These are phyloP conservation scores for Chytriomyces sp. DNA, from an alignment of 192 early-diverging fungal species.

Conservation along the genomic window DNA sequence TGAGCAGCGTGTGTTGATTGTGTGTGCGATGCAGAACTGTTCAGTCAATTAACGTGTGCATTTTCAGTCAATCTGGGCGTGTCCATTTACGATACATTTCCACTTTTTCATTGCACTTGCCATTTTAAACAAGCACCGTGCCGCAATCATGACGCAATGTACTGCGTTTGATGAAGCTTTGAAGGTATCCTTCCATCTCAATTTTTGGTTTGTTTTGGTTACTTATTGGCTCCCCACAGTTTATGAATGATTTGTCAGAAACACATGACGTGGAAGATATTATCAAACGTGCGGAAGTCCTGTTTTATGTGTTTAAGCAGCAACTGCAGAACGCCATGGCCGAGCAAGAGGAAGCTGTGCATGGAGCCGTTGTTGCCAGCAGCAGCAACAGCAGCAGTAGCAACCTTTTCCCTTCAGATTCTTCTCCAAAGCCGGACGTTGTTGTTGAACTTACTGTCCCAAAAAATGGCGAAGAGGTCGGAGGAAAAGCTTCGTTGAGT, in stretches of 20 bases:
- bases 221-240: constrained; percentile 50
- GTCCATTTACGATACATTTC: constrained; percentile 70
- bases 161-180: constrained; percentile 90
- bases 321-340: constrained; percentile 19
- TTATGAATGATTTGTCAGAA: constrained; percentile 83
- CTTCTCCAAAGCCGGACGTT: background rate
- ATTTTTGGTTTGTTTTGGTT: background rate
- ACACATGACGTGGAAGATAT: constrained; percentile 60
- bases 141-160: constrained; percentile 78
- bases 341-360: background rate
- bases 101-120: constrained; percentile 94
- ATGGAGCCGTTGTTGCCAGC: background rate
- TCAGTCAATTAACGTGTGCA: constrained; percentile 55
- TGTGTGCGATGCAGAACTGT: constrained; percentile 51
- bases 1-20: constrained; percentile 42
- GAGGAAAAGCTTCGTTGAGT: background rate
- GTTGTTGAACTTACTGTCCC: background rate
- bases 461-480: background rate
- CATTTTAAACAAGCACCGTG: constrained; percentile 88
- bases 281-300: constrained; percentile 47
- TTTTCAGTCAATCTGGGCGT: constrained; percentile 47
- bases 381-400: background rate
- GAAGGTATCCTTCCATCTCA: constrained; percentile 61
- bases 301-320: constrained; percentile 52
- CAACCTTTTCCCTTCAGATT: too few species aligned